Evolutionary conservation across 1,139 yeast genomes (phyloP).

Genomic region (Kurtzmaniella quercitrusa): DNA sequence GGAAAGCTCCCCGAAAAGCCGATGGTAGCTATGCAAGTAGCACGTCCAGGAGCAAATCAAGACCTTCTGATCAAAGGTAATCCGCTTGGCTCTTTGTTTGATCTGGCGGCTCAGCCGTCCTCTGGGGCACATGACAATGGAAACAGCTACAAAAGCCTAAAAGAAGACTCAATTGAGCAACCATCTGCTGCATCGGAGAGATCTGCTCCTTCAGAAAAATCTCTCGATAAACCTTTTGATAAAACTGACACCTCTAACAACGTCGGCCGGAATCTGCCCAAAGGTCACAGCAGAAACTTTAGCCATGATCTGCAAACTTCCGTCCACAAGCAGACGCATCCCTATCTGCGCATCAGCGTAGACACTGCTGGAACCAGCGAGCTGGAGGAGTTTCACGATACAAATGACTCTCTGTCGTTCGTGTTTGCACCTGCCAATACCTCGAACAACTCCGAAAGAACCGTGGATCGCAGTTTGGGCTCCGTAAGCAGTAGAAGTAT

Average conservation of each 20-base stretch:
- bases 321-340: constrained; percentile 9
- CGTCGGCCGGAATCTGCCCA: neutral
- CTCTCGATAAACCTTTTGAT: neutral
- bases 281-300: constrained; percentile 2
- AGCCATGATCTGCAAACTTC: neutral
- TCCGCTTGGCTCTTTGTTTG: neutral
- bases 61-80: constrained; percentile 2
- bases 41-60: constrained; percentile 5
- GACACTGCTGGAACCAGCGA: constrained; percentile 3
- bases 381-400: constrained; percentile 1
- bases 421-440: constrained; percentile 2
- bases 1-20: constrained; percentile 43
- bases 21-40: constrained; percentile 21
- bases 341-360: constrained; percentile 12
- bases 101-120: neutral
- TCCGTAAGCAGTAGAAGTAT: neutral
- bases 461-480: constrained; percentile 7
- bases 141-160: neutral
- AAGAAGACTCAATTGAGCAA: neutral
- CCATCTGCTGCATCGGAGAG: neutral
- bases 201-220: neutral
- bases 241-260: neutral
- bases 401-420: constrained; percentile 1
- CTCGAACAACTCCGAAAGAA: constrained; percentile 9
- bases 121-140: neutral